Percentiles rank a stretch among this genome's conserved stretches.
Conservation (phyloP, 192 early-diverging fungal genomes). For the Coemansia erecta region DNA sequence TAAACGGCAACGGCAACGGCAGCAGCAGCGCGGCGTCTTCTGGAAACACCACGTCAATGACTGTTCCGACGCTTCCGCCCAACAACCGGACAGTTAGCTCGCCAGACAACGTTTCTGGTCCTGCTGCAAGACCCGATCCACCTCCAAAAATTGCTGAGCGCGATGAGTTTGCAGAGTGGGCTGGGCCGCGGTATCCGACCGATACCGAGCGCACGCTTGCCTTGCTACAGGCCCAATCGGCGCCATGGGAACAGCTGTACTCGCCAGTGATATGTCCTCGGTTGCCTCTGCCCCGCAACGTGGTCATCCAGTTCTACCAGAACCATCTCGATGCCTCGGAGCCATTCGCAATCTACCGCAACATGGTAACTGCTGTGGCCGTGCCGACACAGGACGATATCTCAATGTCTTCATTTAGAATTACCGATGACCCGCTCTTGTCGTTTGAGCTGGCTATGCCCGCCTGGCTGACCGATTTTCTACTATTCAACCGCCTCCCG, state of each 20-base stretch:
- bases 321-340: conserved; percentile 33
- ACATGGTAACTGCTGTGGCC: conserved; percentile 16
- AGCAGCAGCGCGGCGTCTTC: background rate
- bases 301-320: conserved; percentile 30
- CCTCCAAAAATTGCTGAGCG: background rate
- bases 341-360: conserved; percentile 40
- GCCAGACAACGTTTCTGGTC: conserved; percentile 8
- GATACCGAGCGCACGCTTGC: conserved; percentile 49
- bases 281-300: conserved; percentile 37
- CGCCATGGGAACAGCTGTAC: conserved; percentile 52
- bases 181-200: conserved; percentile 40
- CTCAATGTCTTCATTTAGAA: conserved; percentile 29
- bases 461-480: conserved; percentile 79
- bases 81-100: conserved; percentile 18
- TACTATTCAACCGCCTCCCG: conserved; percentile 68
- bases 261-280: conserved; percentile 47
- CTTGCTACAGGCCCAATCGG: conserved; percentile 23
- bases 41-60: background rate
- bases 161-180: conserved; percentile 32
- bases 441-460: conserved; percentile 74
- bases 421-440: conserved; percentile 36
- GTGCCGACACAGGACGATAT: background rate
- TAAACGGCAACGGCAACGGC: background rate
- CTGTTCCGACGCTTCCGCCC: conserved; percentile 7
- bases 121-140: background rate